A percentile compares a stretch with the other conserved stretches of the same genome.
Evolutionary conservation across 768 basidiomycete genomes (phyloP).

Genomic region (Plicaturopsis crispa): DNA sequence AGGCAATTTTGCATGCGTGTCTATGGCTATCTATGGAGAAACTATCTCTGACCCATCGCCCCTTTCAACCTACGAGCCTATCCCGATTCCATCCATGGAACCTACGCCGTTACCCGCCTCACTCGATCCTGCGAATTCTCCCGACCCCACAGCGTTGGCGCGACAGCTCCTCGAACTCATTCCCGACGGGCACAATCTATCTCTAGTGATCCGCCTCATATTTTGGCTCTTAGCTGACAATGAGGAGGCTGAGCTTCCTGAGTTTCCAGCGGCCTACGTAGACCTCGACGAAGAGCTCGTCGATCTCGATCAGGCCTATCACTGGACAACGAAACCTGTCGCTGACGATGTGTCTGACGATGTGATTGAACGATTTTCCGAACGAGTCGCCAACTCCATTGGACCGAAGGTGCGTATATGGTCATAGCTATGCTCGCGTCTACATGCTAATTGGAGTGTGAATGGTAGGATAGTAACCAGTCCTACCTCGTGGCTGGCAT

Average conservation of each 20-base stretch:
- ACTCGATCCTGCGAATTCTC: conserved; percentile 53
- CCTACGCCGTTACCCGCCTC: conserved; percentile 34
- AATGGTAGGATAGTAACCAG: conserved; percentile 40
- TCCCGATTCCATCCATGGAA: conserved; percentile 15
- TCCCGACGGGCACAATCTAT: conserved; percentile 53
- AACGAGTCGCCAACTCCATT: conserved; percentile 45
- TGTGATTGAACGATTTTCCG: conserved; percentile 44
- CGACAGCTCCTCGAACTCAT: conserved; percentile 53
- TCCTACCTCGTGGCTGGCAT: conserved; percentile 56
- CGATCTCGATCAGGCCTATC: conserved; percentile 50
- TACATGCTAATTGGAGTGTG: conserved; percentile 4
- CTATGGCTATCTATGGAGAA: conserved; percentile 58
- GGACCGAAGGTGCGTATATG: conserved; percentile 43
- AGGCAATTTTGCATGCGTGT: conserved; percentile 61
- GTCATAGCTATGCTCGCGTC: not conserved
- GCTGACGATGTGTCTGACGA: conserved; percentile 47
- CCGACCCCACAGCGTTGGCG: conserved; percentile 57
- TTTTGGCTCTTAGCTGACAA: conserved; percentile 72
- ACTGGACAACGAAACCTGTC: conserved; percentile 48
- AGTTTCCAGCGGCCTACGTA: conserved; percentile 65
- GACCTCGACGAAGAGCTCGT: conserved; percentile 48
- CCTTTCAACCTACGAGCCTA: conserved; percentile 33
- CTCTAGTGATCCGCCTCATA: conserved; percentile 63
- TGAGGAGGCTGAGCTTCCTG: conserved; percentile 74
- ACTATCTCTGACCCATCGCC: conserved; percentile 38